Evolutionary conservation across 495 filamentous ascomycete species (phyloP).

Genomic region (Hypoxylon intermedium): DNA sequence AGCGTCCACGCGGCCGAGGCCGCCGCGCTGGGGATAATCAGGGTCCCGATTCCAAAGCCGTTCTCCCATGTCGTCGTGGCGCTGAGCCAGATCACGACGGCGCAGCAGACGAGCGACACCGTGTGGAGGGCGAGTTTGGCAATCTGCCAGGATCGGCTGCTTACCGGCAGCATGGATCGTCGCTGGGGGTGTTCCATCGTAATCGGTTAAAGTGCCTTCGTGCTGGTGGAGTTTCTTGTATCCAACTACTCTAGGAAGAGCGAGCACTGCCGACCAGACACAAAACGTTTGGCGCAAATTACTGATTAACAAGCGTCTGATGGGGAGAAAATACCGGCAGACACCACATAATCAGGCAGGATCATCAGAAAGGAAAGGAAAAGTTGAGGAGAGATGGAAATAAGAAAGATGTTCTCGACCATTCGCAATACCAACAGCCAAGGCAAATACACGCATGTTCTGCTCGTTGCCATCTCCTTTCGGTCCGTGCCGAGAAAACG

Average conservation of each 20-base stretch:
- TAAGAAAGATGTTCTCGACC: conserved; percentile 13
- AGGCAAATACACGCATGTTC: too few species aligned
- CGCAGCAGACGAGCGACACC: conserved; percentile 35
- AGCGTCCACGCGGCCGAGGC: conserved; percentile 41
- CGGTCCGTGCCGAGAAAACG: conserved; percentile 32
- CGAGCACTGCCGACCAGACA: too few species aligned
- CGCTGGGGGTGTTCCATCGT: conserved; percentile 16
- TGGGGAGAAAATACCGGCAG: too few species aligned
- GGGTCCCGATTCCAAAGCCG: not conserved
- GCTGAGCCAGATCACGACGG: conserved; percentile 39
- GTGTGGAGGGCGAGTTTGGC: conserved; percentile 42
- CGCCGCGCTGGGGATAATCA: conserved; percentile 30
- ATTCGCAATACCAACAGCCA: not conserved
- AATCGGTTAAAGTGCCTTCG: not conserved
- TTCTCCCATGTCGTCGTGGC: conserved; percentile 6
- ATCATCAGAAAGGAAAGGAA: conserved; percentile 7
- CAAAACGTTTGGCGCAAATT: too few species aligned
- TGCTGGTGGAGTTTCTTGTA: too few species aligned
- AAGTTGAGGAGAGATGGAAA: conserved; percentile 9
- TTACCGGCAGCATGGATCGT: conserved; percentile 1
- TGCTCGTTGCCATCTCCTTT: conserved; percentile 1
- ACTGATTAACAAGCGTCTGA: too few species aligned
- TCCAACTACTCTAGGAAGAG: too few species aligned
- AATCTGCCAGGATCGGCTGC: conserved; percentile 36
- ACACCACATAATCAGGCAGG: not conserved